Evolutionary conservation across 192 early-diverging fungal genomes (phyloP), one percentile per base, ranked within the genome.

Genomic region (Haplosporangium gracile): DNA sequence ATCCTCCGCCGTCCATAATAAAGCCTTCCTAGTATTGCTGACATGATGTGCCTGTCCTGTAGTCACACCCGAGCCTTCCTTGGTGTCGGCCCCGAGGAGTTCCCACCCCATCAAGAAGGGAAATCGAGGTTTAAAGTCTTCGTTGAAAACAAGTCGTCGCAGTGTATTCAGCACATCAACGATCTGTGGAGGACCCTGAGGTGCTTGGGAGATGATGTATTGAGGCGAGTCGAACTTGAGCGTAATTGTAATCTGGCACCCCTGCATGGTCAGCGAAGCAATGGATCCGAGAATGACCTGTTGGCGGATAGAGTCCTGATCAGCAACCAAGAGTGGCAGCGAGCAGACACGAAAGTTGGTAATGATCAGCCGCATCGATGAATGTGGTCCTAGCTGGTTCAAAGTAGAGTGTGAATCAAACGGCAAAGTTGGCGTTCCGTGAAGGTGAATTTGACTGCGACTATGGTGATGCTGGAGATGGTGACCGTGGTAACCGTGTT

Each of bases 1-100:
- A 11, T 81, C 84, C 42, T 86, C 84, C 29, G 79, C 79, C 0
- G 84, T 86, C 79, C 75, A 78, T 32, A 86, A 47, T 36, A 0
- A 6, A 16, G 57, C 68, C 45, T 26, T 70, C 45, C 20, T 55
- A 7, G 43, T 4, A 6, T n/a, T 55, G 26, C 26, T 24, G n/a
- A 38, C 45, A 29, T 68, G 42, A 18, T 26, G 7, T 32, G 0
- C 4, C 4, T 22, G 51, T 53, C 36, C 42, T 36, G 24, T 5
- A 43, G 51, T 43, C 15, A 18, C 69, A 20, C 70, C 22, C 29
- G 20, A 20, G 5, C 40, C 18, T 10, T 78, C 43, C n/a, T 70
- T 78, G 7, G 60, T 43, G 15, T 34, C 4, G 16, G 29, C 32
- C 36, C 43, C 55, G 18, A 77, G 45, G 4, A 82, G n/a, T 0